phyloP scores from a whole-genome alignment of 257 asterid genomes.

The Nicotiana attenuata region DNA sequence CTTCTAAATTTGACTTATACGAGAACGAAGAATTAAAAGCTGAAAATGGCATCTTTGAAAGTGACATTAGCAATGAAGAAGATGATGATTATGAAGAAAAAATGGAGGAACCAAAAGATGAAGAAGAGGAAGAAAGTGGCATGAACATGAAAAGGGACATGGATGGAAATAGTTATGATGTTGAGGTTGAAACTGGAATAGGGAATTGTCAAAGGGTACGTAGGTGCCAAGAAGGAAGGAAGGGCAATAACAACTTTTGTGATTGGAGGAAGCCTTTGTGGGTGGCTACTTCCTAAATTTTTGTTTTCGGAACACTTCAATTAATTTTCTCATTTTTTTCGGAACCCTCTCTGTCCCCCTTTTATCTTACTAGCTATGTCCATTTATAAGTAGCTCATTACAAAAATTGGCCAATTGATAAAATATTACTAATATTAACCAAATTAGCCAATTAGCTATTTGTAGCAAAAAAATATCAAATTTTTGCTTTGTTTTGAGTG shows the following conservation, averaged over 20 bases:
- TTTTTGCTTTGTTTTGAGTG: no score
- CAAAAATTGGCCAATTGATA: no score
- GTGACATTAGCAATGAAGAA: conserved; percentile 20
- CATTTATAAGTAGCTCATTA: no score
- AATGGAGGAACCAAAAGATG: conserved; percentile 11
- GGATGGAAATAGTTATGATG: conserved; percentile 23
- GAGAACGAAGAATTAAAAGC: neutral
- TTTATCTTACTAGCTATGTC: neutral
- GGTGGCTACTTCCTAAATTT: conserved; percentile 7
- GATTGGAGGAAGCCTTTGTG: conserved; percentile 10
- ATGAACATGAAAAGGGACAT: conserved; percentile 11
- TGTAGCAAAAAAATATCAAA: no score
- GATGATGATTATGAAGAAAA: conserved; percentile 15
- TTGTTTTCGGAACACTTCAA: neutral
- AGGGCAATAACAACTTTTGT: neutral
- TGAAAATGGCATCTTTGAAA: conserved; percentile 7
- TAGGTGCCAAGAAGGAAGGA: conserved; percentile 1
- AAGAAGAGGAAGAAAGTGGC: conserved; percentile 22
- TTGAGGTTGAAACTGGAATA: conserved; percentile 40
- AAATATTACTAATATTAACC: no score
- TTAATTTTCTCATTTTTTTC: neutral
- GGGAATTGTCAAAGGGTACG: conserved; percentile 25
- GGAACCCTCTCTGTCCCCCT: neutral
- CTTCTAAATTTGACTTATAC: neutral
- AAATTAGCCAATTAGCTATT: no score